Evolutionary conservation across 192 early-diverging fungal genomes (phyloP).

Genomic region (Glomus cerebriforme): DNA sequence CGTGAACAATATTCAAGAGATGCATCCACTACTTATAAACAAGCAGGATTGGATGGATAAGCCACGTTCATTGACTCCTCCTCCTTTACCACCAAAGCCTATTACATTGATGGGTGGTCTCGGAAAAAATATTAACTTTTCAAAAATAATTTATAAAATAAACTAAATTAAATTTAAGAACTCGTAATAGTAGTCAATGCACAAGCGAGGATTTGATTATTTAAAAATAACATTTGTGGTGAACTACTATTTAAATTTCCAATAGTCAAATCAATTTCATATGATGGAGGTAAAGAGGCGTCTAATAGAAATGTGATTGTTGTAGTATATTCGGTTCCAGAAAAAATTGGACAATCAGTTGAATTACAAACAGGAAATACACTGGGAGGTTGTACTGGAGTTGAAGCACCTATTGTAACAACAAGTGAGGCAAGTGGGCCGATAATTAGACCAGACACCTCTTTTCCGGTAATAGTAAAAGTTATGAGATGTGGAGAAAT

Average conservation of each 20-base stretch:
- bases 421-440: constrained; percentile 10
- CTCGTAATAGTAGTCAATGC: neutral
- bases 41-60: no score
- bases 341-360: neutral
- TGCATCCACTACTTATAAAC: no score
- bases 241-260: constrained; percentile 19
- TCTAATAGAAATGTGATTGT: neutral
- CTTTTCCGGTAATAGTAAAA: constrained; percentile 13
- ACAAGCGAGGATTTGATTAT: constrained; percentile 12
- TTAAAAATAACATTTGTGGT: constrained; percentile 7
- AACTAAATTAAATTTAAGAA: constrained; percentile 16
- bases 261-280: constrained; percentile 2
- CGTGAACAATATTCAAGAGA: no score
- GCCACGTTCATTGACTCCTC: neutral
- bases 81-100: constrained; percentile 25
- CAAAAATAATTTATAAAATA: constrained; percentile 22
- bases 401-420: constrained; percentile 11
- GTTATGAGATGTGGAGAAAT: constrained; percentile 9
- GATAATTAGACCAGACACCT: neutral
- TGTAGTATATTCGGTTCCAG: constrained; percentile 6
- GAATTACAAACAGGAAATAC: constrained; percentile 6
- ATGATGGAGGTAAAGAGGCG: constrained; percentile 6
- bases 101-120: constrained; percentile 13
- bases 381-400: neutral
- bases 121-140: constrained; percentile 21